Percentiles rank a stretch among this genome's conserved stretches.
Conservation (phyloP, 441 rosid species). For the Populus hybrid region DNA sequence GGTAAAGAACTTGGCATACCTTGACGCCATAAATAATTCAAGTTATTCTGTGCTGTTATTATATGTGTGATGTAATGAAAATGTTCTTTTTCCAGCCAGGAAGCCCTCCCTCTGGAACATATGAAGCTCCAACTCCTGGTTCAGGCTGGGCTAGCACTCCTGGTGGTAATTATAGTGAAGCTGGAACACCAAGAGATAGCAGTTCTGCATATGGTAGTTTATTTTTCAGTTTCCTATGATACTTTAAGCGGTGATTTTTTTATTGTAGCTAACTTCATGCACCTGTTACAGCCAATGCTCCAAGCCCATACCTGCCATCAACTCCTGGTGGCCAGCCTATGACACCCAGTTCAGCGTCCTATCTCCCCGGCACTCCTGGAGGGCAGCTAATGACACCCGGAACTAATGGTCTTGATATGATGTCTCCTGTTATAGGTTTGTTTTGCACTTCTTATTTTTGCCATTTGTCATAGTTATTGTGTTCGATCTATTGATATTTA, state of each 20-base stretch:
- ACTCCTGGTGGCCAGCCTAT: slow-evolving; percentile 94
- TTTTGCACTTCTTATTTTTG: slow-evolving; percentile 4
- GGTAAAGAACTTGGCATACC: slow-evolving; percentile 37
- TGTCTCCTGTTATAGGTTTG: slow-evolving; percentile 92
- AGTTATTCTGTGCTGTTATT: background rate
- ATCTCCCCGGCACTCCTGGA: slow-evolving; percentile 96
- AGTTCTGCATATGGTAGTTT: slow-evolving; percentile 66
- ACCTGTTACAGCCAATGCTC: slow-evolving; percentile 68
- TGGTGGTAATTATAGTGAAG: slow-evolving; percentile 83
- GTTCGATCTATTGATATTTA: background rate
- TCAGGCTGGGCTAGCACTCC: slow-evolving; percentile 96
- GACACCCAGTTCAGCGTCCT: slow-evolving; percentile 83
- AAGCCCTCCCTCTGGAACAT: slow-evolving; percentile 84
- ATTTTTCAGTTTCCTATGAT: slow-evolving; percentile 8
- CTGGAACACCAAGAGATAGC: slow-evolving; percentile 93
- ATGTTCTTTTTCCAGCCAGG: slow-evolving; percentile 56
- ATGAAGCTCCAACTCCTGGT: slow-evolving; percentile 98
- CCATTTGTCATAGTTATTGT: background rate
- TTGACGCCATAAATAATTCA: background rate
- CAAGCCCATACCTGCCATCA: slow-evolving; percentile 90
- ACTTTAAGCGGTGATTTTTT: background rate
- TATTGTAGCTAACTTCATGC: slow-evolving; percentile 14
- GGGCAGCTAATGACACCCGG: slow-evolving; percentile 99
- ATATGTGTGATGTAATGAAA: background rate
- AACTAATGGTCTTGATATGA: slow-evolving; percentile 78